Percentiles rank a stretch among this genome's conserved stretches.
phyloP scores from a whole-genome alignment of 768 basidiomycete species.

The Hemileccinum rubropunctum region DNA sequence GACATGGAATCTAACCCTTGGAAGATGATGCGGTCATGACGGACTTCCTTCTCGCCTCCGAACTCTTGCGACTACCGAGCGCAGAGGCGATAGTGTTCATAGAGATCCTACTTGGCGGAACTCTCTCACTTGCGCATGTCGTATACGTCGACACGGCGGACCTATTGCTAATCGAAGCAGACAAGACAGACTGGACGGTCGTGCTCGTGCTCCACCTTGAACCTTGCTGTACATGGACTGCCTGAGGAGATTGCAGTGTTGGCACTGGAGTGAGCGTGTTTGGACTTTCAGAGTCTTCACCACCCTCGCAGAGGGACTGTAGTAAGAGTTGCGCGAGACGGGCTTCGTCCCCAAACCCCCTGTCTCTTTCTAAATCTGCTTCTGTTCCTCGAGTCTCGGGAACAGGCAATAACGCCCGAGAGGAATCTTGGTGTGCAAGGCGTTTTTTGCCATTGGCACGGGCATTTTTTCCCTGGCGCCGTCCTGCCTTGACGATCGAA shows the following conservation, averaged over 20 bases:
- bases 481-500: constrained; percentile 25
- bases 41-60: constrained; percentile 26
- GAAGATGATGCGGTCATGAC: constrained; percentile 23
- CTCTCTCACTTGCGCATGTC: constrained; percentile 25
- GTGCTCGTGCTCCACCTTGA: constrained; percentile 35
- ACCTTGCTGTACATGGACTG: constrained; percentile 16
- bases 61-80: constrained; percentile 28
- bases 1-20: constrained; percentile 14
- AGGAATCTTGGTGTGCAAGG: constrained; percentile 27
- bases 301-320: constrained; percentile 24
- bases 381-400: constrained; percentile 19
- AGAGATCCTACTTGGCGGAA: constrained; percentile 25
- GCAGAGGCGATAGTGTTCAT: constrained; percentile 26
- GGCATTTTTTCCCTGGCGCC: constrained; percentile 15
- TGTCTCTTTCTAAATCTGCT: constrained; percentile 15
- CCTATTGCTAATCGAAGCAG: constrained; percentile 25
- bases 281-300: constrained; percentile 3
- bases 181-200: constrained; percentile 24
- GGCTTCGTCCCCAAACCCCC: constrained; percentile 27
- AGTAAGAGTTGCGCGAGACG: constrained; percentile 29
- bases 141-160: constrained; percentile 28
- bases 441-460: constrained; percentile 16
- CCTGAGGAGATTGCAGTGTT: constrained; percentile 12
- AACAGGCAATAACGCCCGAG: constrained; percentile 24
- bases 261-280: constrained; percentile 4